phyloP scores from a whole-genome alignment of 2,329 filamentous ascomycete genomes.

The Hymenoscyphus fructigenus region DNA sequence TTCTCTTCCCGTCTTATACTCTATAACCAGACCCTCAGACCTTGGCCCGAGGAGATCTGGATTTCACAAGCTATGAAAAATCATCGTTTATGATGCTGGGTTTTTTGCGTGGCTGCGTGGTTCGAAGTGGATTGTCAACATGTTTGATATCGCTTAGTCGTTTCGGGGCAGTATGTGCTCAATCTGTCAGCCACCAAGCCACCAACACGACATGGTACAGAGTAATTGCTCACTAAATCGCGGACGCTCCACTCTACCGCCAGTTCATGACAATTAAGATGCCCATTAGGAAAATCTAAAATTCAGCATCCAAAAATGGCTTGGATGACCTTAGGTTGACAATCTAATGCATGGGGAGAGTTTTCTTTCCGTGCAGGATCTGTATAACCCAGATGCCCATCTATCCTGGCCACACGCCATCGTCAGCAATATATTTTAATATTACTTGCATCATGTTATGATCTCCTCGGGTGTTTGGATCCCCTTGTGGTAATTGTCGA shows the following conservation, averaged over 20 bases:
- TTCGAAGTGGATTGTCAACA: not conserved
- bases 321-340: not conserved
- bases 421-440: not conserved
- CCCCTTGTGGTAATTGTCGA: not conserved
- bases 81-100: not conserved
- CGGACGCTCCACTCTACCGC: not conserved
- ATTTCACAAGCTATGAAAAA: not conserved
- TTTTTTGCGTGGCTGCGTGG: not conserved
- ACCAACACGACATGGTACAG: not conserved
- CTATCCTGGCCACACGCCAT: not conserved
- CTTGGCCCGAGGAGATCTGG: not conserved
- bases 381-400: not conserved
- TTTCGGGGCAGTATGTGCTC: not conserved
- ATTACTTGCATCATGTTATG: conserved; percentile 1
- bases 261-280: not conserved
- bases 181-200: not conserved
- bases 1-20: not conserved
- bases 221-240: not conserved
- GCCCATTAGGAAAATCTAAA: too few species aligned
- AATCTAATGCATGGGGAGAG: not conserved
- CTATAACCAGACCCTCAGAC: not conserved
- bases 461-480: conserved; percentile 2
- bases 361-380: not conserved
- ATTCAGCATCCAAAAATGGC: not conserved
- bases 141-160: conserved; percentile 3